Evolutionary conservation across 2,329 filamentous ascomycete species (phyloP), one percentile per base, ranked within the genome.

Genomic region (Colletotrichum sp.): DNA sequence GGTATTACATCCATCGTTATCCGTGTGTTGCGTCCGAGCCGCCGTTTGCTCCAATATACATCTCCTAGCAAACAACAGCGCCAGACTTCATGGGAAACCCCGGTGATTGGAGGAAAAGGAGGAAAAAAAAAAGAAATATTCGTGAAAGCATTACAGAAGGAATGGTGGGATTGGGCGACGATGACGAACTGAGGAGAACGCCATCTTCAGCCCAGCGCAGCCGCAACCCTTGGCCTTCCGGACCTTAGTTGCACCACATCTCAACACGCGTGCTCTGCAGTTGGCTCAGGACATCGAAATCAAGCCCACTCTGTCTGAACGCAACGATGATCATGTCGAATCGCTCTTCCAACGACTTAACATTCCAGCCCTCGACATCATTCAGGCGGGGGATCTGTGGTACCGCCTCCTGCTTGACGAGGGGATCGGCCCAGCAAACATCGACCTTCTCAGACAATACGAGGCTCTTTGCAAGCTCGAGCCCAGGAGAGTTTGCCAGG

Each of bases 401-500:
- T 22, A 89, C 81, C 4, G 82, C 82, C 18, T 83, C 82, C 71
- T 88, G 87, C 55, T 82, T 79, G 16, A 89, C 87, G 24, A 88
- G 77, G 3, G 87, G 84, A 77, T 89, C 88, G 6, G 82, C 84
- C 83, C 86, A 89, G 63, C 80, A 77, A 36, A 89, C 84, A n/a
- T 88, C 80, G 15, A 86, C 84, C 70, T 84, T 82, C 62, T 83
- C 77, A 3, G 84, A 84, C 44, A 84, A 63, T 2, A 83, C 78
- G 3, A 88, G 80, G 55, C 79, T 84, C 72, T 83, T 84, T 34
- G 85, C 84, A 8, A 89, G 79, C 67, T 85, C 85, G 4, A 88
- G 80, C 2, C 87, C 87, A 0, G 88, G 88, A 0, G 88, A 89
- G 78, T 89, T 88, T 72, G 84, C 85, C 4, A 90, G 80, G 63